Base-by-base conservation (phyloP, 176 grass and related monocot genomes). In the Eragrostis curvula region DNA sequence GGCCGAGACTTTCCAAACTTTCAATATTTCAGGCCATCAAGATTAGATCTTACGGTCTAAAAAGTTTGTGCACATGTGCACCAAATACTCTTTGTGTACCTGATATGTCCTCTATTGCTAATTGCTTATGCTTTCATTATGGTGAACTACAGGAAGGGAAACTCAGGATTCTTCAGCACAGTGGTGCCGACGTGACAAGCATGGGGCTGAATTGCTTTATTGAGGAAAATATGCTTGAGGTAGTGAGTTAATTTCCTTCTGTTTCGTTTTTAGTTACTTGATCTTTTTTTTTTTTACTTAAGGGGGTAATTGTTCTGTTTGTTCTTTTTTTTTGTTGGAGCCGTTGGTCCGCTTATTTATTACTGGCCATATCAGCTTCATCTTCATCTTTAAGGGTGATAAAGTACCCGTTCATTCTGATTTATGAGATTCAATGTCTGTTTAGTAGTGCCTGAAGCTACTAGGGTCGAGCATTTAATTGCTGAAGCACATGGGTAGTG, bases 121-220 rank as follows among this genome's bases (percentile, higher is more conserved):
- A 63, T 67, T 87, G 44, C 66, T 90, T 24, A 91, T 69, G 27
- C 77, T 78, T 72, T 67, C 66, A 45, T 73, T 67, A 41, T 85
- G 73, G 47, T 73, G 36, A 80, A 59, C 59, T 78, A 55, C 44
- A 96, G 96, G 93, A 99, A 94, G 96, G 96, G 25, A 99, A 99
- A 77, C 91, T 99, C 29, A 90, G 96, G 83, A 99, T 99, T 77
- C 88, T 99, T 77, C 88, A 96, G 58, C 90, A 99, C 57, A 87
- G 90, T 79, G 89, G 93, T 24, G 58, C 76, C 79, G 88, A 88
- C 8, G 63, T 75, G 55, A 68, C 87, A 75, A 88, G 79, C 87
- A 92, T 68, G 74, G 82, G 66, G 11, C 52, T 84, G 40, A 85
- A 85, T 78, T 89, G 56, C 71, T 85, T 80, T 80, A 69, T 85